Evolutionary conservation across 2,329 filamentous ascomycete species (phyloP).

Genomic region (Trichoderma harzianum): DNA sequence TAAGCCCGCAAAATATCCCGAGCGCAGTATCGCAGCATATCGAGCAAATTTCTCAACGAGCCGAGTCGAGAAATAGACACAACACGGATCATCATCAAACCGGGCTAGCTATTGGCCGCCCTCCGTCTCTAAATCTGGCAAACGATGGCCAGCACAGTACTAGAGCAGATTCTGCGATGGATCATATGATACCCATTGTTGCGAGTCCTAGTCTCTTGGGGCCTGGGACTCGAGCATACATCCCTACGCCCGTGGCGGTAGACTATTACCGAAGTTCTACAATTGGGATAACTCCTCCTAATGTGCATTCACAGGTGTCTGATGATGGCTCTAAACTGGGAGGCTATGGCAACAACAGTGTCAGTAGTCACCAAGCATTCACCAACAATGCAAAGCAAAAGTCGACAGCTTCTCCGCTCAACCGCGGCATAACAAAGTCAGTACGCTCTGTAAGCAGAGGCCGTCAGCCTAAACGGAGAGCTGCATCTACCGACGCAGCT

Average conservation of each 20-base stretch:
- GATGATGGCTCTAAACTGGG: neutral
- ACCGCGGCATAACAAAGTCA: neutral
- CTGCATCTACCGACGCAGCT: neutral
- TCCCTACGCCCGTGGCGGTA: neutral
- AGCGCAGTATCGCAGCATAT: slow-evolving; percentile 25
- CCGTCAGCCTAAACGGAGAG: slow-evolving; percentile 2
- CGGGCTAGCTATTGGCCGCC: neutral
- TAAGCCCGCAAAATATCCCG: slow-evolving; percentile 11
- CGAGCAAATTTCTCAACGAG: slow-evolving; percentile 25
- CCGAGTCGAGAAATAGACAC: slow-evolving; percentile 24
- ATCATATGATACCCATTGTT: slow-evolving; percentile 24
- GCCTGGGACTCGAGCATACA: neutral
- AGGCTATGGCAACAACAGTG: neutral
- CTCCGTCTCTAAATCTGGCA: neutral
- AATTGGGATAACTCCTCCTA: neutral
- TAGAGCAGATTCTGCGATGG: slow-evolving; percentile 11
- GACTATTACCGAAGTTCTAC: slow-evolving; percentile 6
- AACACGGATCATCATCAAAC: neutral
- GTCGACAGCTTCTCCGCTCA: neutral
- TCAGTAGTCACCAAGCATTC: neutral
- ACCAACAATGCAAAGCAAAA: neutral
- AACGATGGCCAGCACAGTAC: slow-evolving; percentile 18
- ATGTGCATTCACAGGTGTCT: neutral
- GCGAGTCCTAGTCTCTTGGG: slow-evolving; percentile 29
- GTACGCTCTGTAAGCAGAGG: slow-evolving; percentile 11